Evolutionary conservation across 208 protist genomes (phyloP).

Genomic region (Leishmania guyanensis): DNA sequence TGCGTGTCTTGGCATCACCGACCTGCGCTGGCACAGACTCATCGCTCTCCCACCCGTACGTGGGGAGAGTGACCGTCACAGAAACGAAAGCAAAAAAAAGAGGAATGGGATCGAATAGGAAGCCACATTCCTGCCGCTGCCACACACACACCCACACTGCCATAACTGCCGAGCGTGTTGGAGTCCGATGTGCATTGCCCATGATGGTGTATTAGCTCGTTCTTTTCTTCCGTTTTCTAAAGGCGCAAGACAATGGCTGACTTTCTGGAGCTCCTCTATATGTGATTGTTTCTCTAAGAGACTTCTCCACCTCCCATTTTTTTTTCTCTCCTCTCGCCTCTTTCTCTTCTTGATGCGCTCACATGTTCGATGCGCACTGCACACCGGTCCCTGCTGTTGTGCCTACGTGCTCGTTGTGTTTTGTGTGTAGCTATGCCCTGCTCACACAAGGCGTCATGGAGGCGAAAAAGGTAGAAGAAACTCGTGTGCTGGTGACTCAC

Average conservation of each 20-base stretch:
- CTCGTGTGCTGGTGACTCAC: conserved; percentile 16
- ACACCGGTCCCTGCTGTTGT: conserved; percentile 8
- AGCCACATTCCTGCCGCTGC: not conserved
- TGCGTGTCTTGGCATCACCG: not conserved
- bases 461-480: conserved; percentile 31
- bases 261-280: not conserved
- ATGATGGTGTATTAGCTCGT: not conserved
- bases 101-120: not conserved
- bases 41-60: not conserved
- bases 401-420: not conserved
- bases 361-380: not conserved
- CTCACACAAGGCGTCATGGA: conserved; percentile 19
- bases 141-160: not conserved
- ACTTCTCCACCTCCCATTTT: not conserved
- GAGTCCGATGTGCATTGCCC: not conserved
- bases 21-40: no score
- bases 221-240: not conserved
- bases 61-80: not conserved
- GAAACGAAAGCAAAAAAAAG: not conserved
- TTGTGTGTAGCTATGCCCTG: not conserved
- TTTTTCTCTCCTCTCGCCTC: not conserved
- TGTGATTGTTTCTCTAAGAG: not conserved
- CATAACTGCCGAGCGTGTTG: not conserved
- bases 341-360: conserved; percentile 4
- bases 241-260: not conserved